Conservation (phyloP, 768 basidiomycete genomes). For the Calocera cornea region DNA sequence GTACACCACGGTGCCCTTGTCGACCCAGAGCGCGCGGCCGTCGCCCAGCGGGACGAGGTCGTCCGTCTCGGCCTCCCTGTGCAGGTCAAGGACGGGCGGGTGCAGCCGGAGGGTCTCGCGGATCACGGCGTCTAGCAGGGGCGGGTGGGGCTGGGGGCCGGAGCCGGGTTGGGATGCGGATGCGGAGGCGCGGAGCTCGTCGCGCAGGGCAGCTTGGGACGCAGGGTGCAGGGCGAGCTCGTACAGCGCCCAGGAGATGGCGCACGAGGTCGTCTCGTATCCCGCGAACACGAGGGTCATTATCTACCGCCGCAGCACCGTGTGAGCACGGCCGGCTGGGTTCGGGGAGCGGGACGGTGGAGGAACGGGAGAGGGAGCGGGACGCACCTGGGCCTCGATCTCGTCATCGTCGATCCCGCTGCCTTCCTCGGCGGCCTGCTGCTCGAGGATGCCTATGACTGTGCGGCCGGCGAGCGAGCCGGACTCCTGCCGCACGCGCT, state of each 20-base stretch:
- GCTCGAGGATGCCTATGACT: neutral
- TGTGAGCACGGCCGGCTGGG: conserved; percentile 3
- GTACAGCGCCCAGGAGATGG: conserved; percentile 47
- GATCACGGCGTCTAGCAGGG: conserved; percentile 46
- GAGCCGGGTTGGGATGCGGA: too few relatives aligned
- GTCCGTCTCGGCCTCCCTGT: conserved; percentile 40
- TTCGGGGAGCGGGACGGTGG: too few relatives aligned
- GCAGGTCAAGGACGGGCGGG: conserved; percentile 49
- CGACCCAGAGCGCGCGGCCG: conserved; percentile 35
- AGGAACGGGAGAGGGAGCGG: conserved; percentile 3
- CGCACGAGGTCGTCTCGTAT: conserved; percentile 30
- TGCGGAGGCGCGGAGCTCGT: conserved; percentile 34
- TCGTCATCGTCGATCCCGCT: conserved; percentile 9
- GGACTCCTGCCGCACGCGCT: neutral
- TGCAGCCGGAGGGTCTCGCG: conserved; percentile 50
- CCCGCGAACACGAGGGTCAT: conserved; percentile 26
- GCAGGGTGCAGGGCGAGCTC: conserved; percentile 40
- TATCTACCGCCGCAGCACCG: neutral
- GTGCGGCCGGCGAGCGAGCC: neutral
- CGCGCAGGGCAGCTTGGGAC: conserved; percentile 43
- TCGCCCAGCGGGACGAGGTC: conserved; percentile 41
- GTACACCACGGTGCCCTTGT: conserved; percentile 41
- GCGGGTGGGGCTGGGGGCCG: too few relatives aligned
- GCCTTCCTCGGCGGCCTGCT: neutral
- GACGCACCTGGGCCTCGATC: conserved; percentile 11